Conservation (phyloP, 2,329 filamentous ascomycete species). For the Cytospora chrysosperma region DNA sequence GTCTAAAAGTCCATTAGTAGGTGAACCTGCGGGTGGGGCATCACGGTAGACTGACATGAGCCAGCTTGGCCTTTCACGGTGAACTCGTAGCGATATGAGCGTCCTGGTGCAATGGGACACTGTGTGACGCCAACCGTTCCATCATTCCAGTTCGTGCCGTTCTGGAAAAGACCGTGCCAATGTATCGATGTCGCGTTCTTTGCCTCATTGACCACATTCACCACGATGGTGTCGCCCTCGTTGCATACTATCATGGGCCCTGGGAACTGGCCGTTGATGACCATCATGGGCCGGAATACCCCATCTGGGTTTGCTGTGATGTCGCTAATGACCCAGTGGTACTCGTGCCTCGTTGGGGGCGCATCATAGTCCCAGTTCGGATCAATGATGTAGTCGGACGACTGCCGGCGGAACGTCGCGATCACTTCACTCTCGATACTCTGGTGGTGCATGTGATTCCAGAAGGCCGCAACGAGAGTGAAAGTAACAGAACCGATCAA, state of each 20-base stretch:
- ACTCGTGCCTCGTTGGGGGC: constrained; percentile 51
- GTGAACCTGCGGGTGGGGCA: background rate
- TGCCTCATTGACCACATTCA: constrained; percentile 67
- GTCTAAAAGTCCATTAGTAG: constrained; percentile 27
- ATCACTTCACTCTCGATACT: background rate
- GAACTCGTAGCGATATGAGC: constrained; percentile 54
- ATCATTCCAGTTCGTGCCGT: constrained; percentile 71
- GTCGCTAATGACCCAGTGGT: constrained; percentile 60
- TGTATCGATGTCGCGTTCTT: constrained; percentile 68
- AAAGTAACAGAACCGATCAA: constrained; percentile 11
- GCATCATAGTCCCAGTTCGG: constrained; percentile 55
- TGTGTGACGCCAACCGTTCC: constrained; percentile 61
- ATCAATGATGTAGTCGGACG: constrained; percentile 57
- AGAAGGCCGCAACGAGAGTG: background rate
- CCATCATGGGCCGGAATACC: constrained; percentile 57
- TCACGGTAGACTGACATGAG: constrained; percentile 34
- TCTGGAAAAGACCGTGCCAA: constrained; percentile 77
- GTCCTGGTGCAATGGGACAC: constrained; percentile 58
- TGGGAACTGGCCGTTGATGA: constrained; percentile 74
- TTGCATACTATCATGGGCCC: constrained; percentile 71
- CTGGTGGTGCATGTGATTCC: constrained; percentile 1
- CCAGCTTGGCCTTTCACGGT: constrained; percentile 32
- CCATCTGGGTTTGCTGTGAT: constrained; percentile 61
- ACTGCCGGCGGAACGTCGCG: constrained; percentile 27
- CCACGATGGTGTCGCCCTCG: constrained; percentile 68